A percentile compares a stretch with the other conserved stretches of the same genome.
These are phyloP conservation scores for Ophiocordyceps robertsii DNA, from an alignment of 2,329 filamentous ascomycete genomes.

Conservation along the genomic window DNA sequence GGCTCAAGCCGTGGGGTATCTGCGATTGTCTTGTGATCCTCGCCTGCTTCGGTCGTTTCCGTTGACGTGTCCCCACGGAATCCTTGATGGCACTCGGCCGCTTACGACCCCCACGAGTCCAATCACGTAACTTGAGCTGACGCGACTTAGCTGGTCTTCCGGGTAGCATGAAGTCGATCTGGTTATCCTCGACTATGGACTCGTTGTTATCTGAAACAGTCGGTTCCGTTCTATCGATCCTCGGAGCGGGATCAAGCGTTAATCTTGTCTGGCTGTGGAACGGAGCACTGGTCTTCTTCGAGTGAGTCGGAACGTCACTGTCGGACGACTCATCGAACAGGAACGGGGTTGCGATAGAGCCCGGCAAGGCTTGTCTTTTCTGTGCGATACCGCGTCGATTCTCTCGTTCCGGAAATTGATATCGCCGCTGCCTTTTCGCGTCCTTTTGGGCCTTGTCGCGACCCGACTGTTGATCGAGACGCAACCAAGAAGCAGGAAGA, in stretches of 20 bases:
- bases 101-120: conserved; percentile 13
- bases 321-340: conserved; percentile 32
- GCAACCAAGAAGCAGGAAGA: conserved; percentile 53
- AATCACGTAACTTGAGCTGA: conserved; percentile 14
- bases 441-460: conserved; percentile 17
- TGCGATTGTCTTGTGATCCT: conserved; percentile 17
- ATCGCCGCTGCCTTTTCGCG: conserved; percentile 12
- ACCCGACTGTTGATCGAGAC: conserved; percentile 37
- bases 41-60: conserved; percentile 12
- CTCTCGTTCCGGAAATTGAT: conserved; percentile 22
- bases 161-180: conserved; percentile 36
- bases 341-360: conserved; percentile 16
- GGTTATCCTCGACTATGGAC: conserved; percentile 34
- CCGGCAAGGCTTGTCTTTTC: conserved; percentile 20
- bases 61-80: conserved; percentile 9
- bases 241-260: conserved; percentile 5
- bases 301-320: conserved; percentile 16
- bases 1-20: not conserved
- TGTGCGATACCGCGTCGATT: conserved; percentile 37
- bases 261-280: conserved; percentile 15
- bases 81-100: conserved; percentile 7
- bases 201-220: conserved; percentile 16
- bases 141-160: conserved; percentile 27
- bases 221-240: conserved; percentile 1
- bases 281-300: conserved; percentile 9